Evolutionary conservation across 2,329 filamentous ascomycete genomes (phyloP).

Genomic region (Pseudogymnoascus sp.): DNA sequence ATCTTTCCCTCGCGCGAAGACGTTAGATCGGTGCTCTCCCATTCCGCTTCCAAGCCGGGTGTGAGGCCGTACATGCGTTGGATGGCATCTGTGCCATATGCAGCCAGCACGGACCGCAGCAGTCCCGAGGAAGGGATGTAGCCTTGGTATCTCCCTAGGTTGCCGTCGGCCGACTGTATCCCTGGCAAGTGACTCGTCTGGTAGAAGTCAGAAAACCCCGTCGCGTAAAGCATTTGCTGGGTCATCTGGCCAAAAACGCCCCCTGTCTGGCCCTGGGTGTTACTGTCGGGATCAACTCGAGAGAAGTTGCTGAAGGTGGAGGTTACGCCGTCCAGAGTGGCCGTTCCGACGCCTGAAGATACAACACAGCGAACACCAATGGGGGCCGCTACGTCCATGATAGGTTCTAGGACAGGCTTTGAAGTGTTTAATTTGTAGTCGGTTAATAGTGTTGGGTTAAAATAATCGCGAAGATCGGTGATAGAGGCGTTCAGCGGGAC

Average conservation of each 20-base stretch:
- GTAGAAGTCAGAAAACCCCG: background rate
- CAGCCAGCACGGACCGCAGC: background rate
- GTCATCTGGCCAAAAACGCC: background rate
- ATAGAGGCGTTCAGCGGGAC: background rate
- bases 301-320: background rate
- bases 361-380: background rate
- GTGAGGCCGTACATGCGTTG: background rate
- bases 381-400: background rate
- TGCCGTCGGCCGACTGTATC: too few relatives aligned
- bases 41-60: background rate
- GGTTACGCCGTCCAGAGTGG: background rate
- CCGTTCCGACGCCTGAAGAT: background rate
- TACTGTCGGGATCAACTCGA: background rate
- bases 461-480: background rate
- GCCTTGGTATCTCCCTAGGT: background rate
- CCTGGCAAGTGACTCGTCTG: background rate
- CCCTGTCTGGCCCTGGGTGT: background rate
- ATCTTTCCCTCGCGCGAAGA: background rate
- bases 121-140: background rate
- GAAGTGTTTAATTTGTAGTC: background rate
- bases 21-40: background rate
- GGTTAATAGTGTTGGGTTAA: background rate
- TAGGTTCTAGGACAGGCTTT: background rate
- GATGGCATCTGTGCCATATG: background rate
- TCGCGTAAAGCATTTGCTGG: background rate